Evolutionary conservation across 345 rosid species (phyloP), one percentile per base, ranked within the genome.

Genomic region (Lepidium africanum): DNA sequence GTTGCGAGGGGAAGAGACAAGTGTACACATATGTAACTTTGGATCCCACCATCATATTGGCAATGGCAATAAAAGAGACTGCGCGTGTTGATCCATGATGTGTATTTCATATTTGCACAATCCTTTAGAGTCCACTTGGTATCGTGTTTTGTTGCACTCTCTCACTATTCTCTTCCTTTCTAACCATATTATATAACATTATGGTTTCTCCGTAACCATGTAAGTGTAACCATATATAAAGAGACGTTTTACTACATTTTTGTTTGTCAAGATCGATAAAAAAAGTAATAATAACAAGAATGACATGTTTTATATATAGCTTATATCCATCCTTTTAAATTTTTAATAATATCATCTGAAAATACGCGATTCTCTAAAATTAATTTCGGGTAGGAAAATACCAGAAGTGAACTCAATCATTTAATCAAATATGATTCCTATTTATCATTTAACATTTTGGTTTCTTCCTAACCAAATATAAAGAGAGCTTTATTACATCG

Each of bases 31-130:
- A 55, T 8, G 1, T 19, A 15, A 21, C 9, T 1, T 59, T 54
- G 72, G 72, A 59, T 14, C 36, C 72, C 61, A 60, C 67, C 56
- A 66, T 23, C 41, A 73, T 65, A 36, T 0, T 11, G 13, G 57
- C 10, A 35, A 56, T 45, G 39, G 63, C 36, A 39, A 71, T 61
- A 43, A 52, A 23, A 33, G 48, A 71, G 40, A 43, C 47, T 71
- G 67, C 72, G 77, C 73, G 72, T 73, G 77, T 73, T 66, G 63
- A 15, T 50, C 41, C 38, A 66, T 73, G 67, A 65, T 65, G 62
- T 73, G 56, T 59, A 65, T 51, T 51, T 66, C 72, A 59, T 53
- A 50, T 66, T 72, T 51, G 55, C 72, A 66, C 72, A 58, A 48
- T 59, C 54, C 50, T 56, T 17, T 55, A 56, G 10, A 38, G 23